Percentiles rank a stretch among this genome's conserved stretches.
phyloP scores from a whole-genome alignment of 371 early-diverging fungal genomes.

The Mortierella sp. region DNA sequence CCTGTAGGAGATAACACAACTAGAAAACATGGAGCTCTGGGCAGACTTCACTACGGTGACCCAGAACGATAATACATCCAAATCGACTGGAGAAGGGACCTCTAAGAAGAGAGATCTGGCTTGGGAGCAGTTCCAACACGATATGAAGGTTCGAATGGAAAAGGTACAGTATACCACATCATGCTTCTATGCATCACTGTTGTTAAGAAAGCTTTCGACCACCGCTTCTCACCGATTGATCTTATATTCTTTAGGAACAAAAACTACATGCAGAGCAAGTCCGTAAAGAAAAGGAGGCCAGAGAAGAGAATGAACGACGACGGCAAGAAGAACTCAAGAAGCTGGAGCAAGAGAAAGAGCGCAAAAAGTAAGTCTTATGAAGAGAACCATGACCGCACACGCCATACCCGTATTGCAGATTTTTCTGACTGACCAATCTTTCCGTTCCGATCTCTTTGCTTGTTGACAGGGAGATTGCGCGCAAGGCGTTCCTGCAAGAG shows the following conservation, averaged over 20 bases:
- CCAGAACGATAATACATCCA: conserved; percentile 15
- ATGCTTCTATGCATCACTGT: no score
- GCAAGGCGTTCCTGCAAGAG: conserved; percentile 44
- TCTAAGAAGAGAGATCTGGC: conserved; percentile 23
- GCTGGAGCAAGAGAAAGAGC: conserved; percentile 29
- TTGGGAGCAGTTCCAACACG: conserved; percentile 40
- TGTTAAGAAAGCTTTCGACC: no score
- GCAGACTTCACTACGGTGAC: conserved; percentile 34
- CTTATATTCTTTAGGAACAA: conserved; percentile 21
- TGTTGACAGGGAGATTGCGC: conserved; percentile 36
- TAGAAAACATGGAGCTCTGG: conserved; percentile 48
- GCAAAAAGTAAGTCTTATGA: conserved; percentile 15
- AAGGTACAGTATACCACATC: conserved; percentile 16
- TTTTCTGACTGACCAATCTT: background rate
- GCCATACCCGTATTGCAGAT: background rate
- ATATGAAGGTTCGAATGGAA: conserved; percentile 37
- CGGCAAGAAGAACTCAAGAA: conserved; percentile 26
- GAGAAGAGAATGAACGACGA: conserved; percentile 45
- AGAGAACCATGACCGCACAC: background rate
- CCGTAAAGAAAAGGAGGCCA: conserved; percentile 24
- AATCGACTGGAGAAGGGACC: conserved; percentile 5
- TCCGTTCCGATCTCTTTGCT: background rate
- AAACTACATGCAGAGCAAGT: conserved; percentile 32
- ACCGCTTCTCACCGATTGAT: background rate
- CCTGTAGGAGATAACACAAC: conserved; percentile 21